Percentiles rank a stretch among this genome's conserved stretches.
phyloP scores from a whole-genome alignment of 805 yeast genomes.

The Zygoascus ofunaensis region DNA sequence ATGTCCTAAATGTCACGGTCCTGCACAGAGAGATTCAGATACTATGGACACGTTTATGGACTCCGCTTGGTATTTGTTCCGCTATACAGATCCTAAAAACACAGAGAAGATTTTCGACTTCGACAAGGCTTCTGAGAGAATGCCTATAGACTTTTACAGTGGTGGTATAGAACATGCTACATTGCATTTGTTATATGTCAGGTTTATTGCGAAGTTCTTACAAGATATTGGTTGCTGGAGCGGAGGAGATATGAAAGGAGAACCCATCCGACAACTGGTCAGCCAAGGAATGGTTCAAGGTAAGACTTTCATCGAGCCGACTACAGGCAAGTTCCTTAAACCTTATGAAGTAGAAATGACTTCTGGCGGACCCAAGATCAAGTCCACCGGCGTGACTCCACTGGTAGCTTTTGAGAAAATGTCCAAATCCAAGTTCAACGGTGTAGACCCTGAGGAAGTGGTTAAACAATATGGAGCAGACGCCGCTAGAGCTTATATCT shows the following conservation, averaged over 20 bases:
- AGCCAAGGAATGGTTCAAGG: constrained; percentile 99
- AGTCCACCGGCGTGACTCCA: constrained; percentile 44
- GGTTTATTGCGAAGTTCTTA: constrained; percentile 78
- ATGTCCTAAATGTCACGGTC: constrained; percentile 69
- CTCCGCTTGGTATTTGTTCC: constrained; percentile 91
- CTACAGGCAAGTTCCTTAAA: constrained; percentile 62
- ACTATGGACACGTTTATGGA: constrained; percentile 99
- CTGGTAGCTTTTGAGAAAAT: constrained; percentile 69
- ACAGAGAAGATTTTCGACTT: constrained; percentile 41
- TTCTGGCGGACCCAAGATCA: constrained; percentile 36
- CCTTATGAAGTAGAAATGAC: constrained; percentile 59
- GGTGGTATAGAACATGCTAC: constrained; percentile 98
- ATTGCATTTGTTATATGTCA: constrained; percentile 73
- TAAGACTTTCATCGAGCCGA: constrained; percentile 65
- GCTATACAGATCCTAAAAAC: constrained; percentile 73
- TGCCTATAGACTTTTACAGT: constrained; percentile 85
- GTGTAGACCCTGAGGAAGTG: constrained; percentile 79
- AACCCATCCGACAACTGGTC: constrained; percentile 70
- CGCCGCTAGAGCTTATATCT: constrained; percentile 84
- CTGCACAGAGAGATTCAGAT: constrained; percentile 84
- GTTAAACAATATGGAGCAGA: constrained; percentile 80
- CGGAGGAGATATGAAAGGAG: constrained; percentile 50
- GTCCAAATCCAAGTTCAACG: constrained; percentile 94
- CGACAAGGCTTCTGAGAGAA: constrained; percentile 38
- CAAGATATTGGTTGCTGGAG: constrained; percentile 51